Evolutionary conservation across 176 grass and related monocot species (phyloP).

Genomic region (Zea luxurians): DNA sequence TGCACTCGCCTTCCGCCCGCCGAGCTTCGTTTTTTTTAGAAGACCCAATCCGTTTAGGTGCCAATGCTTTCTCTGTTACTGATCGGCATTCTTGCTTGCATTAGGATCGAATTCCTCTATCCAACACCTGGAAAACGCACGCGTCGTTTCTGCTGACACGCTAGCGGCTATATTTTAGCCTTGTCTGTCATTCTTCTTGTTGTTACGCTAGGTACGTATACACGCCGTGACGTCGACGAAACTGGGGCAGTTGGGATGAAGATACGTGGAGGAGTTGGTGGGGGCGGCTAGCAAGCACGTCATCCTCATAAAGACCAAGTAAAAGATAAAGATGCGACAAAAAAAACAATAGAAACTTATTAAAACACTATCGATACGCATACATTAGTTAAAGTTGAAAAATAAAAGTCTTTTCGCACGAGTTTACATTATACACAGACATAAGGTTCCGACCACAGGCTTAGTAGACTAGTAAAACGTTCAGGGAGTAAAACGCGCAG

Average conservation of each 20-base stretch:
- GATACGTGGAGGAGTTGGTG: background rate
- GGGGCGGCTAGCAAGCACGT: too few species aligned
- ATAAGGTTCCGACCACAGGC: constrained; percentile 20
- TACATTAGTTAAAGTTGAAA: background rate
- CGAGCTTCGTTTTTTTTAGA: background rate
- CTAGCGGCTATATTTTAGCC: too few species aligned
- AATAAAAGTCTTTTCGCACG: background rate
- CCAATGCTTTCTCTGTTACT: too few species aligned
- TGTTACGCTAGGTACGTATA: too few species aligned
- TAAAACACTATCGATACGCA: background rate
- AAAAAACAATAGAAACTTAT: background rate
- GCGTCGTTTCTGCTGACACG: too few species aligned
- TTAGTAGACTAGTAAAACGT: background rate
- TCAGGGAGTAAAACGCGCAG: background rate
- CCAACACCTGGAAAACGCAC: too few species aligned
- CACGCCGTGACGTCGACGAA: background rate
- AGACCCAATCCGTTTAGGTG: too few species aligned
- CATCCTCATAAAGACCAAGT: background rate
- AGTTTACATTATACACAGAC: background rate
- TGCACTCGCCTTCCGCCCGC: background rate
- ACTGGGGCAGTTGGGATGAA: background rate
- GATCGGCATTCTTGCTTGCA: too few species aligned
- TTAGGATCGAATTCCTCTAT: too few species aligned
- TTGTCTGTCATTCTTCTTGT: too few species aligned
- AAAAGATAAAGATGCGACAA: background rate